Conservation (phyloP, 169 alveolate species). For the Cryptosporidium xiaoi region DNA sequence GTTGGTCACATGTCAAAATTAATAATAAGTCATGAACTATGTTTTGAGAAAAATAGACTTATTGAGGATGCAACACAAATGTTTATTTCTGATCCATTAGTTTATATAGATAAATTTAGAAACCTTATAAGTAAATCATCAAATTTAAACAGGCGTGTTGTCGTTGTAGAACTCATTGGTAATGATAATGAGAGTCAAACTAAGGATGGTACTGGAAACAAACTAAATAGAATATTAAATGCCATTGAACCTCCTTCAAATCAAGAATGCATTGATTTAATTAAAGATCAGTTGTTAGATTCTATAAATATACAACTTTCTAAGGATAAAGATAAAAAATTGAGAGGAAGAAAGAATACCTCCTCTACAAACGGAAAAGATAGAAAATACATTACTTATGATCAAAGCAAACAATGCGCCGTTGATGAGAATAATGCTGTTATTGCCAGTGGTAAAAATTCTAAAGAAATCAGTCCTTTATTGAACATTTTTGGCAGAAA, state of each 20-base stretch:
- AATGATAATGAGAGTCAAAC: background rate
- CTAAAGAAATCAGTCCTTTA: constrained; percentile 18
- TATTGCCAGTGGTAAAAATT: constrained; percentile 42
- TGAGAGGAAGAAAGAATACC: constrained; percentile 34
- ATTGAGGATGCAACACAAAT: constrained; percentile 57
- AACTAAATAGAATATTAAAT: constrained; percentile 3
- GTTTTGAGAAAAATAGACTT: constrained; percentile 36
- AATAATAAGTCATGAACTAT: constrained; percentile 43
- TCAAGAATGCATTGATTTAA: constrained; percentile 29
- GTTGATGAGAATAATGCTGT: constrained; percentile 32
- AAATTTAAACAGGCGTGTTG: constrained; percentile 1
- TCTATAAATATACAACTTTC: background rate
- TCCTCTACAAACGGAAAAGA: background rate
- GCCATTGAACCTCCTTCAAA: constrained; percentile 37
- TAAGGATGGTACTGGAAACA: background rate
- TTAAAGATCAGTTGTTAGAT: background rate
- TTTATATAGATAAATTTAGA: constrained; percentile 21
- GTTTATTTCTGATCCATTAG: constrained; percentile 35
- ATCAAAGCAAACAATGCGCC: constrained; percentile 14
- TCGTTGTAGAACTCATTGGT: constrained; percentile 51
- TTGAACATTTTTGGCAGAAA: constrained; percentile 2
- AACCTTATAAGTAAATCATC: constrained; percentile 1
- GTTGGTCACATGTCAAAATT: constrained; percentile 36
- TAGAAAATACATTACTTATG: background rate
- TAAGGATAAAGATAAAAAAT: constrained; percentile 5